A percentile compares a stretch with the other conserved stretches of the same genome.
These are phyloP conservation scores for Epichloe bromicola DNA, from an alignment of 2,329 filamentous ascomycete genomes.

Conservation along the genomic window DNA sequence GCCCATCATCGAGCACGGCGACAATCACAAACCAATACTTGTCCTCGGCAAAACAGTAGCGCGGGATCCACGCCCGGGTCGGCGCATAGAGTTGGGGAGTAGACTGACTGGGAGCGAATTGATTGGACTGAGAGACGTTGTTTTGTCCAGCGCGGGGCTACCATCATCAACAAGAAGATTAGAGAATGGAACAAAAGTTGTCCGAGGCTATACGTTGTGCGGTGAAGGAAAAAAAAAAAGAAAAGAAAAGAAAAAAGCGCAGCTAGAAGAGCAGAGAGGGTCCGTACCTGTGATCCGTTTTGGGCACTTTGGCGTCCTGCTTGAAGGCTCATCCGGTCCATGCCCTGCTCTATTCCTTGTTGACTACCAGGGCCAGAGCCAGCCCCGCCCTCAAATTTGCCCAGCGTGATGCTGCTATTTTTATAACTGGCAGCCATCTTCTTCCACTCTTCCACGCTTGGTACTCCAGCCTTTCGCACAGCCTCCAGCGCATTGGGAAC, in stretches of 20 bases:
- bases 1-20: constrained; percentile 76
- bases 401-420: constrained; percentile 93
- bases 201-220: no score
- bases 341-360: constrained; percentile 45
- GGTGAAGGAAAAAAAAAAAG: neutral
- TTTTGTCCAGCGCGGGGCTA: constrained; percentile 15
- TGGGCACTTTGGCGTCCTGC: constrained; percentile 13
- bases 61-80: constrained; percentile 70
- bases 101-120: constrained; percentile 27
- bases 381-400: constrained; percentile 62
- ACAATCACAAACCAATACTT: constrained; percentile 99
- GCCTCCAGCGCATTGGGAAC: constrained; percentile 75
- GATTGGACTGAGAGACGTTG: constrained; percentile 18
- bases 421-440: constrained; percentile 99
- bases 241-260: no score
- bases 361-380: constrained; percentile 27
- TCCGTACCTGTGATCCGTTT: constrained; percentile 16
- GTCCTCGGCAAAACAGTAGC: constrained; percentile 91
- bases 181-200: neutral
- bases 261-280: neutral
- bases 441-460: constrained; percentile 97
- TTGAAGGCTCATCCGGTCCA: constrained; percentile 68
- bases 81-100: constrained; percentile 56
- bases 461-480: constrained; percentile 77
- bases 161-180: neutral